phyloP scores from a whole-genome alignment of 2,329 filamentous ascomycete species.

The Alternaria sp. region DNA sequence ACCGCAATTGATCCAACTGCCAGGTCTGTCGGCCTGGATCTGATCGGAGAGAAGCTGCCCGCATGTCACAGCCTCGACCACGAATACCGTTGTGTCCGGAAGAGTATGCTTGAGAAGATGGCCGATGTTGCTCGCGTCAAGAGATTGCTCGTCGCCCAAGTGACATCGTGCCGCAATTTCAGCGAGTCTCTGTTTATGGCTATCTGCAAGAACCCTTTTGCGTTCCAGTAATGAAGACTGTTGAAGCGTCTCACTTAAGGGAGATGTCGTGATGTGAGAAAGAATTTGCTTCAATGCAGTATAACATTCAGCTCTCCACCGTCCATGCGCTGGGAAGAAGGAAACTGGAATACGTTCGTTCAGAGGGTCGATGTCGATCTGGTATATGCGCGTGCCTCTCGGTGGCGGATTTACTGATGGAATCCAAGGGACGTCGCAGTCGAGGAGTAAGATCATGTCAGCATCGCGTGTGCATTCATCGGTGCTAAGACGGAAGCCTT shows the following conservation, averaged over 20 bases:
- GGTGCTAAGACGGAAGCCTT: conserved; percentile 21
- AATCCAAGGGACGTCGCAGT: neutral
- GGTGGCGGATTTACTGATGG: neutral
- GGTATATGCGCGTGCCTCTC: neutral
- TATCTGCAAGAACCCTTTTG: neutral
- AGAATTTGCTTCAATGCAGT: neutral
- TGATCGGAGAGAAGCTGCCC: neutral
- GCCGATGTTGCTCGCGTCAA: neutral
- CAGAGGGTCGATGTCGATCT: neutral
- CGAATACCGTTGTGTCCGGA: neutral
- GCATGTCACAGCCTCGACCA: neutral
- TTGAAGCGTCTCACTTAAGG: neutral
- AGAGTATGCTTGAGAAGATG: neutral
- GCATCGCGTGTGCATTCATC: neutral
- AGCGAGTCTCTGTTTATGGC: neutral
- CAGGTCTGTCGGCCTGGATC: neutral
- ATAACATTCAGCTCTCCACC: neutral
- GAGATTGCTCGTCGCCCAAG: neutral
- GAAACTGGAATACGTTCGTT: neutral
- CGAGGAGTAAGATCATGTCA: neutral
- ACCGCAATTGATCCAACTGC: neutral
- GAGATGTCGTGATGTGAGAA: neutral
- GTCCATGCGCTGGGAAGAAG: neutral
- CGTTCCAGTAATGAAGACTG: neutral
- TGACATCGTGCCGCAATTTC: neutral